These are phyloP conservation scores for Antitrichia curtipendula DNA, from an alignment of 225 moss, liverwort and hornwort genomes.

Conservation along the genomic window DNA sequence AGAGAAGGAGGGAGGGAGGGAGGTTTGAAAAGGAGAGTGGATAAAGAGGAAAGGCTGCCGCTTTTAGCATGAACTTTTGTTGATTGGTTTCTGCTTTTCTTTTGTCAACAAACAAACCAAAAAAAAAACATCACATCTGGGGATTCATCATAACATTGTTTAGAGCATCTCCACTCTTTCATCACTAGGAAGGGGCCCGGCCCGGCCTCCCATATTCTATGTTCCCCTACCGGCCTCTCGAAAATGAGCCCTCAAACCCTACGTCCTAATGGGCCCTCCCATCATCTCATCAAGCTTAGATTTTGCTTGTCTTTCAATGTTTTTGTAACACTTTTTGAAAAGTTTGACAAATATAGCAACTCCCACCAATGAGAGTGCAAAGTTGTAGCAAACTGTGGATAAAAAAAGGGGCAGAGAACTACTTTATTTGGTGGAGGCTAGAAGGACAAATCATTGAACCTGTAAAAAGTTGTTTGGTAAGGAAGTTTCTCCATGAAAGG, in stretches of 20 bases:
- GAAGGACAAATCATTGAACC: background rate
- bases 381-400: background rate
- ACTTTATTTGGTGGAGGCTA: background rate
- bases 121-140: background rate
- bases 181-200: background rate
- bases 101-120: background rate
- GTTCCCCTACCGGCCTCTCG: no score
- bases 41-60: background rate
- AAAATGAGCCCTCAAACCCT: background rate
- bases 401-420: rapidly evolving
- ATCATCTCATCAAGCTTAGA: background rate
- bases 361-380: background rate
- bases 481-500: background rate
- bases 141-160: background rate
- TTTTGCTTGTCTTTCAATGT: background rate
- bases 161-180: background rate
- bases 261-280: rapidly evolving
- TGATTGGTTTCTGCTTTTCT: background rate
- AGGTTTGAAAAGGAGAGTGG: background rate
- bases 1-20: background rate
- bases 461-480: no score
- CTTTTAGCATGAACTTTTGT: background rate
- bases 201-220: no score
- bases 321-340: background rate
- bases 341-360: background rate